Conservation (phyloP, 2,329 filamentous ascomycete genomes). For the Hortaea werneckii region DNA sequence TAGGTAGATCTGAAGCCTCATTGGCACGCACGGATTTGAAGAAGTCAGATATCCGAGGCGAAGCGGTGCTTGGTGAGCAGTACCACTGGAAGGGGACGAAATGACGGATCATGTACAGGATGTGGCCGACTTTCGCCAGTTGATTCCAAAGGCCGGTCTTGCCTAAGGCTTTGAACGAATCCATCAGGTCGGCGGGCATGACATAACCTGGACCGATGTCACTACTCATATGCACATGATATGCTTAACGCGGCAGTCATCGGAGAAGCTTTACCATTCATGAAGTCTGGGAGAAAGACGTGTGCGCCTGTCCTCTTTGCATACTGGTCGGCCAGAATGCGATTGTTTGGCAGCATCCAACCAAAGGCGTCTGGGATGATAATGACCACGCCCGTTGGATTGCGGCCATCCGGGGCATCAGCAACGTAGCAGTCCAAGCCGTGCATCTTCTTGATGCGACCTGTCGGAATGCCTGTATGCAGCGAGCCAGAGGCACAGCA, state of each 20-base stretch:
- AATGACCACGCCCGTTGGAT: slow-evolving; percentile 26
- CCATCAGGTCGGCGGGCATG: slow-evolving; percentile 18
- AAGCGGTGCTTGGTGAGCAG: slow-evolving; percentile 13
- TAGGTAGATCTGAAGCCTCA: slow-evolving; percentile 18
- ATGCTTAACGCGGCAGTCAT: background rate
- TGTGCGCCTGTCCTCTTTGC: slow-evolving; percentile 5
- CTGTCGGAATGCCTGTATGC: slow-evolving; percentile 27
- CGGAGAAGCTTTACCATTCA: slow-evolving; percentile 17
- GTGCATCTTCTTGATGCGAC: slow-evolving; percentile 25
- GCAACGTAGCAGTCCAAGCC: slow-evolving; percentile 29
- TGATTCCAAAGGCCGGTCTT: slow-evolving; percentile 22
- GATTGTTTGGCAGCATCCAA: slow-evolving; percentile 26
- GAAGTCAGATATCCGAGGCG: slow-evolving; percentile 20
- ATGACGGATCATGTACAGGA: slow-evolving; percentile 9
- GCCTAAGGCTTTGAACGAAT: slow-evolving; percentile 21
- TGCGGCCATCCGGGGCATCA: slow-evolving; percentile 18
- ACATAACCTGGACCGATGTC: slow-evolving; percentile 11
- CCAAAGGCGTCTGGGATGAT: slow-evolving; percentile 32
- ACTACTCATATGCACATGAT: too few relatives aligned
- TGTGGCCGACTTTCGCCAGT: slow-evolving; percentile 23
- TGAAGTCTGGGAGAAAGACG: slow-evolving; percentile 29
- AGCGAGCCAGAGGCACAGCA: slow-evolving; percentile 30
- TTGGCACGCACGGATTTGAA: slow-evolving; percentile 20
- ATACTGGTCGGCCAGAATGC: slow-evolving; percentile 26
- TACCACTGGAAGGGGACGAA: slow-evolving; percentile 20